Evolutionary conservation across 2,329 filamentous ascomycete species (phyloP), one percentile per base, ranked within the genome.

Genomic region (Escovopsis sp.): DNA sequence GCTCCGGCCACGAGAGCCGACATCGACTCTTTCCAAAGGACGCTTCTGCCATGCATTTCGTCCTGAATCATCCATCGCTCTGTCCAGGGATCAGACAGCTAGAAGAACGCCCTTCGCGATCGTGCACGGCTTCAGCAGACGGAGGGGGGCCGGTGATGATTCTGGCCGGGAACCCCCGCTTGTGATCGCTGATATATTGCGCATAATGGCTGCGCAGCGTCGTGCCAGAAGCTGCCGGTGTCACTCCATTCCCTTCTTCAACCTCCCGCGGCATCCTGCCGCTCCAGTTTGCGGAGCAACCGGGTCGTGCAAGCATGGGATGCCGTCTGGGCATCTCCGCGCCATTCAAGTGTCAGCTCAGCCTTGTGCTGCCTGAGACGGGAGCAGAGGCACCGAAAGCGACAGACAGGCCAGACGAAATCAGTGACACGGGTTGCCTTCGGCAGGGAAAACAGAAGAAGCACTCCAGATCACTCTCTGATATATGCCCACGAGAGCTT

Each of bases 291-390:
- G 26, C 26, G 34, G 35, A 33, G 41, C 43, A 42, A 43, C 44
- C 41, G 26, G 33, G 38, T 41, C 30, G 41, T 36, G 44, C 44
- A 43, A 43, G 40, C 44, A 45, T 41, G 44, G 33, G 28, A 32
- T 32, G 28, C 33, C 39, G 23, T 38, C 36, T 34, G 32, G 34
- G 30, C 36, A 37, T 23, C 18, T 32, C 28, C 11, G 28, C 28
- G 28, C 23, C 28, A 23, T 37, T 12, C 18, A 23, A 37, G 15
- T 37, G 18, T 23, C 35, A 37, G 28, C 23, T 37, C 18, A 6
- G 35, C 18, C 18, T 23, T 37, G 15, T 40, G 38, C 30, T 30
- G 34, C 41, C 32, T 38, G 26, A 10, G 28, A 33, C 32, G 39
- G 44, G 41, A 37, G 42, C 38, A 38, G 33, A 35, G 36, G 39